Evolutionary conservation across 306 rosid species (phyloP), one percentile per base, ranked within the genome.

Genomic region (Cicer arietinum): DNA sequence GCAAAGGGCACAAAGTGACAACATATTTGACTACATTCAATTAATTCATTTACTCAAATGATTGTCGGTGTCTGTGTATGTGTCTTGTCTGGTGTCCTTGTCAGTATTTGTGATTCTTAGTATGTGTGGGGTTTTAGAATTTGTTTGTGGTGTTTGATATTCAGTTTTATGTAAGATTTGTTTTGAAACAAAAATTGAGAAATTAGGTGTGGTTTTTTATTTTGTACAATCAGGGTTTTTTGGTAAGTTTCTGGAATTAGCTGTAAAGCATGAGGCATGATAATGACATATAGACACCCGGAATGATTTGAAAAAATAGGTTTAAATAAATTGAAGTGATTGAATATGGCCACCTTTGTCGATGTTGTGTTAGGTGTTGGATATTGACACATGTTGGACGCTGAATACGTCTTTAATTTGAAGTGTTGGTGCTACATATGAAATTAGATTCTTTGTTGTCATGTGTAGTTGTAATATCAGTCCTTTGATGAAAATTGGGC

Each of bases 1-100:
- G 71, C 63, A 20, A 66, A 73, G 14, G 56, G 70, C 64, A 67
- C 75, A 73, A 67, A 74, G 46, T 68, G 65, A 47, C 71, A 45
- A 61, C 50, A 35, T 68, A 59, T 30, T 30, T 30, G 35, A 30
- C 3, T 30, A 30, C 35, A 30, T 30, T 30, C 35, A 3, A 30
- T 30, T 30, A 30, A 3, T 30, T 30, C 35, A 3, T 30, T 30
- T 30, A 3, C 35, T 30, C 35, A 30, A 3, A 30, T 30, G 35
- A 30, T 30, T 30, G 35, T 30, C 35, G 35, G 5, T 30, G 35
- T 30, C 35, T 30, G 35, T 30, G 35, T 30, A 3, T 3, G 35
- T 3, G 35, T 30, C 35, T 30, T 30, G 35, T 30, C 4, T 30
- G 35, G 5, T 30, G 35, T 30, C 35, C 35, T 30, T 3, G 35